A percentile compares a stretch with the other conserved stretches of the same genome.
Evolutionary conservation across 768 basidiomycete genomes (phyloP).

Genomic region (Lactarius vividus): DNA sequence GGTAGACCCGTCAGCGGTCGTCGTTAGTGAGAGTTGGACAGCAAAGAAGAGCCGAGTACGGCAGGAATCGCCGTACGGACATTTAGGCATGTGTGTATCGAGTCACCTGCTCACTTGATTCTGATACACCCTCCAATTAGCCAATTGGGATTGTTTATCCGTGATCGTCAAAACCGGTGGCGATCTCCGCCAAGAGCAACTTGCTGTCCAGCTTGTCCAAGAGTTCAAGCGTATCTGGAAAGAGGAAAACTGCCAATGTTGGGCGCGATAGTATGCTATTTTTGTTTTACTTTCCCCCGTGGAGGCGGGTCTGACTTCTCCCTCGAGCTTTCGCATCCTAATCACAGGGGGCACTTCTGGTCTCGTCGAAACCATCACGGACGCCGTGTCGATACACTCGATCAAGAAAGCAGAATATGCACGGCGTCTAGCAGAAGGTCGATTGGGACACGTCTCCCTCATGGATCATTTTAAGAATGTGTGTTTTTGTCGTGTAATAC

Average conservation of each 20-base stretch:
- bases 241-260: constrained; percentile 89
- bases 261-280: constrained; percentile 78
- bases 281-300: not conserved
- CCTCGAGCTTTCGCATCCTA: constrained; percentile 85
- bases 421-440: constrained; percentile 73
- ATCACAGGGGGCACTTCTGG: constrained; percentile 94
- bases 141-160: constrained; percentile 86
- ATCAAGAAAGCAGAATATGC: constrained; percentile 99
- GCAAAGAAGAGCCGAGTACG: constrained; percentile 95
- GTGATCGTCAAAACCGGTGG: constrained; percentile 99
- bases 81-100: constrained; percentile 58
- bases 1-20: constrained; percentile 91
- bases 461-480: constrained; percentile 91
- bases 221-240: constrained; percentile 94
- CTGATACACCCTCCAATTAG: constrained; percentile 40
- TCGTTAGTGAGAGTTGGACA: constrained; percentile 94
- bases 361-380: constrained; percentile 96
- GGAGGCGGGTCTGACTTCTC: constrained; percentile 7
- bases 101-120: not conserved
- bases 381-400: constrained; percentile 97
- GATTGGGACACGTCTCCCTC: constrained; percentile 82
- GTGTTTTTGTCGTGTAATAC: constrained; percentile 32
- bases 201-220: constrained; percentile 91
- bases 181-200: constrained; percentile 94
- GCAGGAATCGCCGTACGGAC: constrained; percentile 92